Conservation (phyloP, 495 filamentous ascomycete species). For the Penicillium arizonense region DNA sequence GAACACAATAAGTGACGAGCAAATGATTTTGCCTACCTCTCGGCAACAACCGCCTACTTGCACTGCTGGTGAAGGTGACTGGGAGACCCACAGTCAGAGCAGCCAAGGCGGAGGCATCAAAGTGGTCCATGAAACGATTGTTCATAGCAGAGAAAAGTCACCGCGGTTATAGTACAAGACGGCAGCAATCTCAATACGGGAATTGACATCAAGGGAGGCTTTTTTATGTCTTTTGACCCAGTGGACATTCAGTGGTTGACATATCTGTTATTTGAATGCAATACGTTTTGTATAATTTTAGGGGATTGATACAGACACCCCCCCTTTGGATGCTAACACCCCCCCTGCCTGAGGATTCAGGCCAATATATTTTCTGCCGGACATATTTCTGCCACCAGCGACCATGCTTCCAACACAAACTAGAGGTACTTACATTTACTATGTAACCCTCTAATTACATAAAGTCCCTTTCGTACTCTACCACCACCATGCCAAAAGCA, state of each 20-base stretch:
- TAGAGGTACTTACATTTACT: too few species aligned
- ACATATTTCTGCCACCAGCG: too few species aligned
- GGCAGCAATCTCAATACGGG: neutral
- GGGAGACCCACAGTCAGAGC: conserved; percentile 24
- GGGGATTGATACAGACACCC: too few species aligned
- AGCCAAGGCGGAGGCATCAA: conserved; percentile 28
- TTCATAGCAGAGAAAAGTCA: conserved; percentile 24
- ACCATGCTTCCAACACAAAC: too few species aligned
- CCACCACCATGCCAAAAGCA: too few species aligned
- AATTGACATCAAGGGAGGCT: neutral
- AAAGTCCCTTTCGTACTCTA: too few species aligned
- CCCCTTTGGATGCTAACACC: too few species aligned
- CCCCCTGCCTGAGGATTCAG: too few species aligned
- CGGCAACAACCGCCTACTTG: conserved; percentile 28
- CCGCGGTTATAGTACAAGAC: conserved; percentile 1
- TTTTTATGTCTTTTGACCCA: neutral
- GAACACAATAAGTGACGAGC: conserved; percentile 40
- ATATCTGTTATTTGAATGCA: neutral
- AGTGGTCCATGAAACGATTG: conserved; percentile 30
- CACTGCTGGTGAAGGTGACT: conserved; percentile 21
- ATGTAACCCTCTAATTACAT: too few species aligned
- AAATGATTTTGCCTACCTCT: conserved; percentile 33
- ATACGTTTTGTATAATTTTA: neutral
- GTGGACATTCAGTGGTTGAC: neutral
- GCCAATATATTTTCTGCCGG: too few species aligned